Percentiles rank a stretch among this genome's conserved stretches.
phyloP scores from a whole-genome alignment of 2,329 filamentous ascomycete species.

The Cryphonectria nitschkei region DNA sequence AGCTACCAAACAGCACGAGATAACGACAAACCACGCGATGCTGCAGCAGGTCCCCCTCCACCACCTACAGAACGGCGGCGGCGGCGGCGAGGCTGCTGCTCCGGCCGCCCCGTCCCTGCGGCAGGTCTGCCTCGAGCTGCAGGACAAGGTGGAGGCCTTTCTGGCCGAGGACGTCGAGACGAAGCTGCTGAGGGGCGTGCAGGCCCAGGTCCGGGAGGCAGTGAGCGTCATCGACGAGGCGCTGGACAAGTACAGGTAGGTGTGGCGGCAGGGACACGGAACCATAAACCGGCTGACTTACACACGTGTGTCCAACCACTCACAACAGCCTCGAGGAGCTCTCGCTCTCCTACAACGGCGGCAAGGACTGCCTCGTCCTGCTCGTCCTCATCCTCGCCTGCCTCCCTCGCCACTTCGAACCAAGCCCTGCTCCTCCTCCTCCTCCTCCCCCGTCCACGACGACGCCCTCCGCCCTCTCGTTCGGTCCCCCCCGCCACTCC shows the following conservation, averaged over 20 bases:
- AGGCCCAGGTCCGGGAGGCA: constrained; percentile 74
- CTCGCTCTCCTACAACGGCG: constrained; percentile 94
- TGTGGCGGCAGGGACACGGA: neutral
- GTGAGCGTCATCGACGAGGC: constrained; percentile 76
- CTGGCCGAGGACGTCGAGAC: constrained; percentile 59
- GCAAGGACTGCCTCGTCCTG: constrained; percentile 95
- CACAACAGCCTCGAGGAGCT: constrained; percentile 69
- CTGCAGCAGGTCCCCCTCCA: constrained; percentile 17
- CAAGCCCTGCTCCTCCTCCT: constrained; percentile 75
- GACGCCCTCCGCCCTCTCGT: constrained; percentile 21
- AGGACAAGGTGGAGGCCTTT: constrained; percentile 66
- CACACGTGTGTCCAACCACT: constrained; percentile 10
- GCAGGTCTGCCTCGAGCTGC: constrained; percentile 55
- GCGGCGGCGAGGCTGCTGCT: constrained; percentile 7
- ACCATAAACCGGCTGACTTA: neutral
- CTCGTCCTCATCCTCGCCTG: constrained; percentile 81
- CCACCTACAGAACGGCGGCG: constrained; percentile 20
- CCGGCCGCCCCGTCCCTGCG: constrained; percentile 20
- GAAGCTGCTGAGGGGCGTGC: constrained; percentile 64
- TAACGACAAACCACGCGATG: constrained; percentile 17
- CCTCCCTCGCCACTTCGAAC: constrained; percentile 46
- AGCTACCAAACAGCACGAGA: constrained; percentile 9
- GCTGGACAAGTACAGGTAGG: constrained; percentile 74
- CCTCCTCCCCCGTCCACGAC: constrained; percentile 36
- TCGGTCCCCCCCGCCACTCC: constrained; percentile 11